Base-by-base conservation (phyloP, 129 eudicot species). In the Escallonia rubra region DNA sequence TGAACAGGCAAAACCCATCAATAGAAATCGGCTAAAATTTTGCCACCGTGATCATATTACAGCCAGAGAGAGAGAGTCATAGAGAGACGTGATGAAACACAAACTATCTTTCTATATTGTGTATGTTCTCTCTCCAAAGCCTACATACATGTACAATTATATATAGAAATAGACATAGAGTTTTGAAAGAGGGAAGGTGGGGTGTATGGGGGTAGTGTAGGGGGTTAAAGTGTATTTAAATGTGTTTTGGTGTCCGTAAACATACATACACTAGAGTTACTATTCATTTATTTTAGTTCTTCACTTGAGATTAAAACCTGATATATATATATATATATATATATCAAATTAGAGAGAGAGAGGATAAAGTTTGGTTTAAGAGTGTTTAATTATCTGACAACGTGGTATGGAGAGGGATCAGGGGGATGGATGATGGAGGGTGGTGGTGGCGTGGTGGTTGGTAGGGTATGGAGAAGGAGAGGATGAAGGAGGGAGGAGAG, bases 231-330 rank as follows among this genome's bases (percentile, higher is more conserved):
- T 81, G 64, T 58, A 69, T 73, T 78, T 78, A 72, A 81, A 72
- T 81, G 58, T 59, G 42, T 47, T 72, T 72, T 81, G 76, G 67
- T 58, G 85, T 72, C 85, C 85, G 81, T 72, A 58, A 34, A 15
- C 58, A 53, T 53, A 23, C 43, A 8, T 16, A 58, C 63, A 58
- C 3, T 43, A 58, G 38, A n/a, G 14, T 34, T 58, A 58, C n/a
- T 34, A 58, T 5, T 58, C 12, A 53, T 8, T 4, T 13, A 13
- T 53, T 2, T 4, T 53, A n/a, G 1, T 13, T 53, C 4, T 53
- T 53, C 58, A 53, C 13, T 2, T 9, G 6, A 46, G 50, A 46
- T 46, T 46, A 0, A 9, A 46, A 46, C 10, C 50, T 23, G 34
- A 23, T 23, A 23, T 23, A 23, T 23, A 23, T 23, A 23, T 23